Percentiles rank a stretch among this genome's conserved stretches.
These are phyloP conservation scores for Syncephalastrum monosporum DNA, from an alignment of 371 early-diverging fungal species.

Conservation along the genomic window DNA sequence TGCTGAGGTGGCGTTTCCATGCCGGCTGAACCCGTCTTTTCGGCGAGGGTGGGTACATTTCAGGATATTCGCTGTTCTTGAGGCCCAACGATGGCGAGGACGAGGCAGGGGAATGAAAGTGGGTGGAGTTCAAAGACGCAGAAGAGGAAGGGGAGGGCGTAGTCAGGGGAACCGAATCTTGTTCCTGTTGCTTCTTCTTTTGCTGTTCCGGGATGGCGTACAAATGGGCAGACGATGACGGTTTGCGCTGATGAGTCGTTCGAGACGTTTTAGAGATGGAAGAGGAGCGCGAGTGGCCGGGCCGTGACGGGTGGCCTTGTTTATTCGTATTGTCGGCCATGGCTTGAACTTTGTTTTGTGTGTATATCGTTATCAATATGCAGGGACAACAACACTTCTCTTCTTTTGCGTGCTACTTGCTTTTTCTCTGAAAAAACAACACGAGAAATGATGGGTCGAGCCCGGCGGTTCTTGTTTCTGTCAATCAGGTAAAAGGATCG, in stretches of 20 bases:
- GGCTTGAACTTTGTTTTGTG: too few species aligned
- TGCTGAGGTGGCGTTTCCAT: constrained; percentile 12
- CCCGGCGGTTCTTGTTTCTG: too few species aligned
- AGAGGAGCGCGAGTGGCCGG: constrained; percentile 23
- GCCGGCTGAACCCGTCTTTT: constrained; percentile 1
- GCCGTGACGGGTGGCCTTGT: not conserved
- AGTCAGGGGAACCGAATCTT: not conserved
- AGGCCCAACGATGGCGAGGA: too few species aligned
- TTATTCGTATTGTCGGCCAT: too few species aligned
- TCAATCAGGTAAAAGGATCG: too few species aligned
- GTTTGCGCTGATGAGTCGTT: constrained; percentile 28
- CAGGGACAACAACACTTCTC: not conserved
- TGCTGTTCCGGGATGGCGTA: constrained; percentile 21
- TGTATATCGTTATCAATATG: too few species aligned
- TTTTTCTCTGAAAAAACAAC: not conserved
- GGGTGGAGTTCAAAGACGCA: constrained; percentile 1
- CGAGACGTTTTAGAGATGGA: constrained; percentile 22
- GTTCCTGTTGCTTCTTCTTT: too few species aligned
- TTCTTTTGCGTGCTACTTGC: not conserved
- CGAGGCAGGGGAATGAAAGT: not conserved
- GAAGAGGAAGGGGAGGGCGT: constrained; percentile 4
- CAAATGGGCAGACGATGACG: constrained; percentile 20
- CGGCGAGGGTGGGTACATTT: not conserved
- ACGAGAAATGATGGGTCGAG: not conserved
- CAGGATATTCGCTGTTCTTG: too few species aligned